Evolutionary conservation across 108 stramenopile genomes (phyloP), one percentile per base, ranked within the genome.

Genomic region (Nannochloropsis granulata): DNA sequence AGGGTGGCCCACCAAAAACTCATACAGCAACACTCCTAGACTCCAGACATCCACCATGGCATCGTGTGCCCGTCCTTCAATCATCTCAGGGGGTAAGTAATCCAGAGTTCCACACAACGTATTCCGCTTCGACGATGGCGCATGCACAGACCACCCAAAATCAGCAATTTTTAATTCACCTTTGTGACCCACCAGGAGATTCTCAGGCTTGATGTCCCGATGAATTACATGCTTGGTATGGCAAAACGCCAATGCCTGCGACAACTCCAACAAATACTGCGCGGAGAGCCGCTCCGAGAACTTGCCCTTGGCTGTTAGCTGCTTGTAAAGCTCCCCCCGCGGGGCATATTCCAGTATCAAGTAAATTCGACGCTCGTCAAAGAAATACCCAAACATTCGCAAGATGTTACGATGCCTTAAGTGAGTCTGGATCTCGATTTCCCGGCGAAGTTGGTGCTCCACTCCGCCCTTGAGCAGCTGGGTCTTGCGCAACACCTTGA

Each of bases 61-160:
- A 79, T 92, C 92, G 87, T 92, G 92, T 24, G 89, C 91, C 25
- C 84, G 83, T 24, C 90, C 88, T 80, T 97, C 96, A 26, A 99
- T 95, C 97, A 99, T 99, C 83, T 99, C 98, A 13, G 98, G 98
- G 42, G 98, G 96, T 24, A 99, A 89, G 85, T 99, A 99, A 85
- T 98, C 97, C 23, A 98, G 90, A 0, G 98, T 99, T 43, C 98
- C 98, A 87, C 98, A 99, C n/a, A 98, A 90, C 8, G 97, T 98
- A 82, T 93, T 95, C 45, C 97, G 91, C 81, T 96, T 89, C 26
- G 92, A 92, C 21, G 95, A 94, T 23, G 97, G 96, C 12, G 97
- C 95, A 86, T 99, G 98, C 44, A 98, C 96, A 23, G 95, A 95
- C 98, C 98, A 99, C 25, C 98, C 98, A 88, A 99, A 99, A 90